Evolutionary conservation across 805 yeast genomes (phyloP).

Genomic region (Blastobotrys americana): DNA sequence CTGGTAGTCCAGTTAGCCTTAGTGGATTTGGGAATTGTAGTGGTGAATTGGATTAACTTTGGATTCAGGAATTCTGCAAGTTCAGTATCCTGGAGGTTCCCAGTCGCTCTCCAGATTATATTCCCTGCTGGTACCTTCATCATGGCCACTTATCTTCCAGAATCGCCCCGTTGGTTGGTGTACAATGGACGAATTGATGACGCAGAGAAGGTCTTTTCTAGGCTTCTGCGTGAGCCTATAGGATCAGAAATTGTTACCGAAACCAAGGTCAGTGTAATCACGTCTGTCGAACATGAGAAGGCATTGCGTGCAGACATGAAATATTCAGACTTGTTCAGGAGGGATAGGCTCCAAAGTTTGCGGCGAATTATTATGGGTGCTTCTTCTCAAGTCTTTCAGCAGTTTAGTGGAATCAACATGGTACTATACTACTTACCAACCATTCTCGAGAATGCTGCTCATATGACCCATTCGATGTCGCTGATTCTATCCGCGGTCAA

Average conservation of each 20-base stretch:
- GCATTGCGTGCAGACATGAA: neutral
- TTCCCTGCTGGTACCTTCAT: constrained; percentile 50
- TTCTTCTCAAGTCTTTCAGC: constrained; percentile 60
- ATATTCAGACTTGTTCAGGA: neutral
- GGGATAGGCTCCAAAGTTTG: constrained; percentile 2
- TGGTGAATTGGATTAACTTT: constrained; percentile 72
- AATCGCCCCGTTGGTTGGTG: constrained; percentile 76
- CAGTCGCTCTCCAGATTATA: constrained; percentile 60
- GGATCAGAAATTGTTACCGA: constrained; percentile 2
- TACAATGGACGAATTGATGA: constrained; percentile 46
- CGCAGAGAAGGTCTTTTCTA: constrained; percentile 32
- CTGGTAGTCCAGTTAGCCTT: constrained; percentile 61
- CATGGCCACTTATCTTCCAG: constrained; percentile 57
- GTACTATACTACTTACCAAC: constrained; percentile 46
- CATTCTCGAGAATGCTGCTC: constrained; percentile 5
- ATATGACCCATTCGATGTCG: neutral
- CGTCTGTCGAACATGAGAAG: neutral
- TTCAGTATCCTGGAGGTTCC: constrained; percentile 60
- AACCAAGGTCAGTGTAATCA: neutral
- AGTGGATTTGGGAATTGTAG: constrained; percentile 59
- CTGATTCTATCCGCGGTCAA: constrained; percentile 6
- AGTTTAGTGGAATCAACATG: constrained; percentile 65
- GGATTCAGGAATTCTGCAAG: constrained; percentile 50
- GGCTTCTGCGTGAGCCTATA: constrained; percentile 36
- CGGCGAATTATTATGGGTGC: constrained; percentile 54